Percentiles rank a stretch among this genome's conserved stretches.
phyloP scores from a whole-genome alignment of 352 stramenopile species.

The Phytophthora citricola region DNA sequence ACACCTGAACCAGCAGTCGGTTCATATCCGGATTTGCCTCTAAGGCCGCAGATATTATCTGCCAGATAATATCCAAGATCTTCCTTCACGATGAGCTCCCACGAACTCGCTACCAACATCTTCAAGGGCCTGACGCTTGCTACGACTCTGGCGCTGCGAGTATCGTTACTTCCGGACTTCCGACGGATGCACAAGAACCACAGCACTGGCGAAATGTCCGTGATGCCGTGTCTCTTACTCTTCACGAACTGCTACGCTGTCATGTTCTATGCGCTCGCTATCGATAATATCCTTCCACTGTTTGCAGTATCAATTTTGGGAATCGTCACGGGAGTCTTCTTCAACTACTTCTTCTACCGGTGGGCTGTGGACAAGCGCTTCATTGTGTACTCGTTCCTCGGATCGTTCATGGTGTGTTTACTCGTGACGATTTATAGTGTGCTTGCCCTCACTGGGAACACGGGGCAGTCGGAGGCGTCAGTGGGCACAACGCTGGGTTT shows the following conservation, averaged over 20 bases:
- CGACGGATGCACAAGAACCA: conserved; percentile 40
- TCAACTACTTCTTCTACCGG: conserved; percentile 42
- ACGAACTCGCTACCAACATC: conserved; percentile 22
- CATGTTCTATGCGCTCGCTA: conserved; percentile 39
- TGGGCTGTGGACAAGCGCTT: conserved; percentile 26
- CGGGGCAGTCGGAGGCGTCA: conserved; percentile 29
- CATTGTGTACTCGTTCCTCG: conserved; percentile 19
- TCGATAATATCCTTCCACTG: conserved; percentile 40
- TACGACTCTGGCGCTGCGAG: conserved; percentile 41
- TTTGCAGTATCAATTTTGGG: conserved; percentile 32
- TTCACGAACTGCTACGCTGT: conserved; percentile 40
- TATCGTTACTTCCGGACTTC: conserved; percentile 45
- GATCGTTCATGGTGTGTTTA: conserved; percentile 22
- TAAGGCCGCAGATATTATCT: conserved; percentile 1
- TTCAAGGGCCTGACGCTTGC: conserved; percentile 35
- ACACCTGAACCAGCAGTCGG: conserved; percentile 8
- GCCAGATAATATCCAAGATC: background rate
- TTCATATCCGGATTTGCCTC: conserved; percentile 16
- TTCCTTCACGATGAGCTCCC: background rate
- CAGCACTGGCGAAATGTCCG: conserved; percentile 42
- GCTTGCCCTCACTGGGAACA: conserved; percentile 39
- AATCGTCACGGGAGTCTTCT: conserved; percentile 32
- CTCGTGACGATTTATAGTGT: conserved; percentile 46
- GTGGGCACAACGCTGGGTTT: conserved; percentile 54
- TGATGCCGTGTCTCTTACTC: conserved; percentile 39